Evolutionary conservation across 768 basidiomycete species (phyloP).

Genomic region (Nidula microcarpa): DNA sequence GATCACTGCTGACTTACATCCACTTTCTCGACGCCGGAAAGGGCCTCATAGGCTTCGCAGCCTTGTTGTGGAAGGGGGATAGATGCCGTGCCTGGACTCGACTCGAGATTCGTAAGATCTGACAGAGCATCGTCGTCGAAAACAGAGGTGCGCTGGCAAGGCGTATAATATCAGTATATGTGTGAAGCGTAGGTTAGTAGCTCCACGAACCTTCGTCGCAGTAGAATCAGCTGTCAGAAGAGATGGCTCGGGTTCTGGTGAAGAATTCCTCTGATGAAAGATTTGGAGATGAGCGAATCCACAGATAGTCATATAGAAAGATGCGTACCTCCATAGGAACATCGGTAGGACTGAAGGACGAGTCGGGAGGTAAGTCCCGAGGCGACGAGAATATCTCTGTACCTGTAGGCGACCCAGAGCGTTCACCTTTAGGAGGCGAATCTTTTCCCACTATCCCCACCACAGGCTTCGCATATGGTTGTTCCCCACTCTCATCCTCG

Average conservation of each 20-base stretch:
- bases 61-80: constrained; percentile 23
- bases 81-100: background rate
- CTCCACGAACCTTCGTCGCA: background rate
- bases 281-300: no score
- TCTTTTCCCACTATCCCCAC: constrained; percentile 2
- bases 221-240: background rate
- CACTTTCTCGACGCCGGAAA: constrained; percentile 45
- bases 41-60: constrained; percentile 38
- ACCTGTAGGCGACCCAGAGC: constrained; percentile 17
- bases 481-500: constrained; percentile 1
- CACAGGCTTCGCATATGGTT: background rate
- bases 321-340: background rate
- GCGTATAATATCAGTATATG: background rate
- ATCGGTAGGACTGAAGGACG: background rate
- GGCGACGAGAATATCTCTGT: constrained; percentile 12
- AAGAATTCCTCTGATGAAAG: no score
- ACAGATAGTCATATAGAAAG: no score
- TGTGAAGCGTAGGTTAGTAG: background rate
- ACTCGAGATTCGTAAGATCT: background rate
- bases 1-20: constrained; percentile 32
- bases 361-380: constrained; percentile 14
- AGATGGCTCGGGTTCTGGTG: background rate
- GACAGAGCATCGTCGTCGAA: background rate
- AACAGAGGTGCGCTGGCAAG: no score
- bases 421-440: background rate